Base-by-base conservation (phyloP, 2,329 filamentous ascomycete species). In the Aspergillus carbonarius region DNA sequence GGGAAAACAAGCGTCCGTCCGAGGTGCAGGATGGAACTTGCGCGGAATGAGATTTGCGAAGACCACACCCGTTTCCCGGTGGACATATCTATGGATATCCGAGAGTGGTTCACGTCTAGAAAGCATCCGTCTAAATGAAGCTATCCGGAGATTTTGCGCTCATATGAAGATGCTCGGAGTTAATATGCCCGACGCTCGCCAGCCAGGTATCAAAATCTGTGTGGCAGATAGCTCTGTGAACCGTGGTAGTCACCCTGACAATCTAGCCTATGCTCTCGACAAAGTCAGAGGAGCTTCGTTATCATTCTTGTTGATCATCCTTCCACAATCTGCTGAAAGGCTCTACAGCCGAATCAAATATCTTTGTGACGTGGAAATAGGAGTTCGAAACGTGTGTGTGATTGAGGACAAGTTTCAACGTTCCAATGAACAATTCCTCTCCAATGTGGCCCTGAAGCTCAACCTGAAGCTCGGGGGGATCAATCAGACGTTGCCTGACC, bases 401-500 rank as follows among this genome's bases (percentile, higher is more conserved):
- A n/a, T 57, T 7, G 55, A 37, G 7, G 20, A 52, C 3, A 57
- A 51, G 12, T 57, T 57, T 3, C 37, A 40, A 30, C 42, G 34
- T 7, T 34, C 54, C 8, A 57, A 51, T n/a, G 51, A 57, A 3
- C 48, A 52, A 18, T 57, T 52, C 37, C 40, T 57, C 23, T 49
- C 55, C 4, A 90, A 91, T 66, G 80, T 90, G 2, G 85, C 80
- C 0, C 76, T 96, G 62, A 96, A 91, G 75, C 82, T 93, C 70
- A 96, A 96, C 66, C 77, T 93, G 40, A 95, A 93, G 73, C 79
- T 85, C 37, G 89, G 89, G 1, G 90, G 90, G 1, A 73, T 82
- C n/a, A 92, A 93, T 66, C 90, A 95, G 68, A 77, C 74, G 10
- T 76, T 96, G 0, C 62, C 68, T 6, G 23, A 54, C 15, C 63